Evolutionary conservation across 106 monocot genomes (phyloP).

Genomic region (Gastrodia elata): DNA sequence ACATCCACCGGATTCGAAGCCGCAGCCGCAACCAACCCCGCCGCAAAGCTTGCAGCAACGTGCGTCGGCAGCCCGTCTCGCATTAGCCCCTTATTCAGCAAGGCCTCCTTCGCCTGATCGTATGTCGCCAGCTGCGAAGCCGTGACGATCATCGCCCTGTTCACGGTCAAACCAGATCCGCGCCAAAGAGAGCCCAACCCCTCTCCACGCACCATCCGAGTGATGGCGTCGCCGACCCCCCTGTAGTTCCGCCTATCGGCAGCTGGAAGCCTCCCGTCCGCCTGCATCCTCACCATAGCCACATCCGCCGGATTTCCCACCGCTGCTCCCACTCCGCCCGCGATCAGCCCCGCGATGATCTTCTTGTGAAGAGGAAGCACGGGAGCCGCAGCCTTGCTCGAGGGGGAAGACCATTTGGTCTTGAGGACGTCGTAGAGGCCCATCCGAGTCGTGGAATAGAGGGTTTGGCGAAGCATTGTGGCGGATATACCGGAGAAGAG

Average conservation of each 20-base stretch:
- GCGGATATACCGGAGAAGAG: conserved; percentile 73
- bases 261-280: conserved; percentile 54
- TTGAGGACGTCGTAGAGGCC: conserved; percentile 61
- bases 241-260: conserved; percentile 48
- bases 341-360: conserved; percentile 56
- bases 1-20: conserved; percentile 56
- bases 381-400: background rate
- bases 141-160: conserved; percentile 60
- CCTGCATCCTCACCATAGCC: conserved; percentile 80
- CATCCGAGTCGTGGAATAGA: conserved; percentile 73
- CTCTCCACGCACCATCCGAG: conserved; percentile 32
- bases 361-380: conserved; percentile 46
- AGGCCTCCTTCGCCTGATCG: conserved; percentile 56
- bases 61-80: conserved; percentile 53
- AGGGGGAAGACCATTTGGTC: conserved; percentile 25
- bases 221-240: conserved; percentile 46
- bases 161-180: conserved; percentile 48
- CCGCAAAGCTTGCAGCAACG: conserved; percentile 47
- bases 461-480: conserved; percentile 59
- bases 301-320: conserved; percentile 73
- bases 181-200: conserved; percentile 45
- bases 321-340: conserved; percentile 54
- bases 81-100: conserved; percentile 15
- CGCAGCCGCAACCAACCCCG: conserved; percentile 45
- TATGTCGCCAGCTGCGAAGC: conserved; percentile 58